Conservation (phyloP, 257 asterid genomes). For the Prunella vulgaris region DNA sequence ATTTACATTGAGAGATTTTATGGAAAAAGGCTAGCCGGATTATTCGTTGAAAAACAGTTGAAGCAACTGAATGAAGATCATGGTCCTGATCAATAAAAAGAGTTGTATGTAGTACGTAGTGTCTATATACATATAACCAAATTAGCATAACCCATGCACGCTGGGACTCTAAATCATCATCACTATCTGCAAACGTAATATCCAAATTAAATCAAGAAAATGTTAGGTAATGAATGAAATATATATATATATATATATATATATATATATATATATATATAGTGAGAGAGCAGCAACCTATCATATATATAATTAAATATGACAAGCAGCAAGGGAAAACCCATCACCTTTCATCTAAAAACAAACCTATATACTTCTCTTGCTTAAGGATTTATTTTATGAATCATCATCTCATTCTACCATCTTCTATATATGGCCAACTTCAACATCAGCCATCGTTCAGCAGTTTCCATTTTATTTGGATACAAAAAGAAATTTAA, state of each 20-base stretch:
- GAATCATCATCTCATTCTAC: background rate
- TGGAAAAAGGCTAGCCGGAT: no score
- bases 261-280: no score
- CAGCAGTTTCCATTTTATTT: no score
- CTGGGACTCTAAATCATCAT: constrained; percentile 27
- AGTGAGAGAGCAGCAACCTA: no score
- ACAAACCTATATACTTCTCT: background rate
- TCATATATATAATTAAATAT: background rate
- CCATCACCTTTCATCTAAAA: background rate
- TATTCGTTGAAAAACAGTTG: constrained; percentile 24
- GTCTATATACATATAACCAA: constrained; percentile 25
- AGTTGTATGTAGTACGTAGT: constrained; percentile 23
- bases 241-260: no score
- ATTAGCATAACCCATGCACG: constrained; percentile 15
- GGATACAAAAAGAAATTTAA: no score
- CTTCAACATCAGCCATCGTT: constrained; percentile 5
- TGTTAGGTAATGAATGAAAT: background rate
- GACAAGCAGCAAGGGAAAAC: background rate
- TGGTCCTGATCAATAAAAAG: constrained; percentile 13
- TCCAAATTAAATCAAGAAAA: constrained; percentile 1
- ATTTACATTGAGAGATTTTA: no score
- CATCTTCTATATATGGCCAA: background rate
- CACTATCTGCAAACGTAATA: constrained; percentile 52
- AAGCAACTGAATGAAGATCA: constrained; percentile 23
- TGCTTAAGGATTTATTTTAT: background rate